These are phyloP conservation scores for Xylariaceae sp. DNA, from an alignment of 2,329 filamentous ascomycete genomes.

Conservation along the genomic window DNA sequence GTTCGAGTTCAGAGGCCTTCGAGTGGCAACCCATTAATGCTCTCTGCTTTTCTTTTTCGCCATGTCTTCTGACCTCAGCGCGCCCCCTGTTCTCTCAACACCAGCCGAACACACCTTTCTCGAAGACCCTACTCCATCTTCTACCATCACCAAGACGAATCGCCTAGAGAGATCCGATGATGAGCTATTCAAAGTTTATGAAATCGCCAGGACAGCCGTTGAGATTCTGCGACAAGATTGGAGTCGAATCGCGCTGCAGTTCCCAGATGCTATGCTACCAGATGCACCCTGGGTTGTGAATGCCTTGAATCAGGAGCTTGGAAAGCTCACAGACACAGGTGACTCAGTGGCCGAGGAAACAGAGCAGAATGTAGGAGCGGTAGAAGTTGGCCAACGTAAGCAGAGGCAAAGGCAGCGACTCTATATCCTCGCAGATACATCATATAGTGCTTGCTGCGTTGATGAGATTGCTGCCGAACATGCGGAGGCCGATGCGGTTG, in stretches of 20 bases:
- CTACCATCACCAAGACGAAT: constrained; percentile 36
- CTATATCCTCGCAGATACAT: constrained; percentile 92
- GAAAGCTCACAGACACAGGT: constrained; percentile 17
- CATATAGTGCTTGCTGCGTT: constrained; percentile 95
- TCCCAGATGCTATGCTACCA: constrained; percentile 88
- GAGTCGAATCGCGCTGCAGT: constrained; percentile 85
- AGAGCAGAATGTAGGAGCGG: not conserved
- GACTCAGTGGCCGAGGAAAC: not conserved
- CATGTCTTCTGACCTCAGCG: constrained; percentile 56
- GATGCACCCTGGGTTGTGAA: constrained; percentile 84
- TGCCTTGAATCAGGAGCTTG: constrained; percentile 54
- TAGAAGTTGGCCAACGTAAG: constrained; percentile 4
- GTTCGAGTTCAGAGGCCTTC: no score
- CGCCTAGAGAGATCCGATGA: constrained; percentile 58
- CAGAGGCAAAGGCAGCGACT: constrained; percentile 50
- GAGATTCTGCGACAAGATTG: constrained; percentile 78
- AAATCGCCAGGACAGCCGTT: constrained; percentile 77
- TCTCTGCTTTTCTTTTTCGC: no score
- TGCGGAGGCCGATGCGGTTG: constrained; percentile 84
- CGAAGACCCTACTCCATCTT: constrained; percentile 53
- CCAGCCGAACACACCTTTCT: constrained; percentile 63
- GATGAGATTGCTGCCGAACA: constrained; percentile 97
- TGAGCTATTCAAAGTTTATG: constrained; percentile 79
- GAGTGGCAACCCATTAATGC: no score
- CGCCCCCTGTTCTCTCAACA: constrained; percentile 67